Evolutionary conservation across 75 land plant species (phyloP), one percentile per base, ranked within the genome.

Genomic region (Gnetum montanum): DNA sequence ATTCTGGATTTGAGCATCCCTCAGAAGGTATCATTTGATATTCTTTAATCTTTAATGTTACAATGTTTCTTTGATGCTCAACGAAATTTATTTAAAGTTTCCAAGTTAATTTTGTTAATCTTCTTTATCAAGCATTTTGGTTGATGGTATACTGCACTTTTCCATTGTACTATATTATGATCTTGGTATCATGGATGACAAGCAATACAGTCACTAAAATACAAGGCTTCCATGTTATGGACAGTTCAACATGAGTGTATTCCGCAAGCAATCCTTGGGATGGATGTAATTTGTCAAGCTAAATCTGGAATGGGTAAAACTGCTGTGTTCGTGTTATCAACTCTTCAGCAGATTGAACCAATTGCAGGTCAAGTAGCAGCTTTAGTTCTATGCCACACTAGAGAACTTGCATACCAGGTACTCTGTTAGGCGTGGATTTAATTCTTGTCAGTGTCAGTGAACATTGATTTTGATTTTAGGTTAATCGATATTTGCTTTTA

Each of bases 191-290:
- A n/a, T n/a, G n/a, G n/a, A n/a, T n/a, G n/a, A n/a, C n/a, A n/a
- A n/a, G n/a, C n/a, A n/a, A n/a, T n/a, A n/a, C n/a, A n/a, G n/a
- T n/a, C n/a, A n/a, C n/a, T n/a, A n/a, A n/a, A n/a, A n/a, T n/a
- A n/a, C n/a, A n/a, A n/a, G n/a, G n/a, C n/a, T n/a, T n/a, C n/a
- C n/a, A n/a, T 73, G 64, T 57, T n/a, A n/a, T n/a, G n/a, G n/a
- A n/a, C 85, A 94, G 98, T 94, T 47, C 98, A 94, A 90, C 96
- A 89, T 59, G 98, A 94, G 46, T 94, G 98, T 62, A 94, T 94
- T 4, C 98, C 98, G 40, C 98, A 90, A 74, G 98, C 98, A 8
- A 94, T 94, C 35, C 63, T 94, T 61, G 98, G 98, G 41, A 94
- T 94, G 98, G 98, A 94, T 80, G 98, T 94, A 6, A 90, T 94